Base-by-base conservation (phyloP, 164 flowering plant species). In the Chloranthus sessilifolius region DNA sequence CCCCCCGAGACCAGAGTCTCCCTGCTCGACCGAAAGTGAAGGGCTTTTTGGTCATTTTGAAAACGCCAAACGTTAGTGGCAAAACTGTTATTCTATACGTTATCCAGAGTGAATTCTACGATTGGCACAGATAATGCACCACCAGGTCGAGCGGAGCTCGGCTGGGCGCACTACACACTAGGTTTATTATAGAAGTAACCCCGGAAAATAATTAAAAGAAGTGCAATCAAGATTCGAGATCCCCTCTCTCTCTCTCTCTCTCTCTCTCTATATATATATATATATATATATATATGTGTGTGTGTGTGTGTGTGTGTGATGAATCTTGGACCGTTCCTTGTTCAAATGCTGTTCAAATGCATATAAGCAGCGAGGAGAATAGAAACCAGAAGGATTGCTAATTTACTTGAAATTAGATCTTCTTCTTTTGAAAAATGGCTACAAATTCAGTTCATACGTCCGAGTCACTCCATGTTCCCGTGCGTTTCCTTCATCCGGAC, bases 391-490 rank as follows among this genome's bases (percentile, higher is more conserved):
- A 12, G 10, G 16, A 27, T 10, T 4, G 7, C 33, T 19, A 12
- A 9, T 6, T 25, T 45, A 15, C 11, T 22, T 41, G 24, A 7
- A 7, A 21, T 41, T 52, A 38, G 12, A 25, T 29, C 23, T 5
- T 17, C 31, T 47, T 31, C 14, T 34, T 27, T 49, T 40, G 27
- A 11, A 23, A 55, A 44, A 44, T 45, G 50, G 17, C 34, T 25
- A 29, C 50, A 17, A 45, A 35, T 30, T 42, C 50, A 17, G 48
- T 34, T 23, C 23, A 25, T 11, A 24, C 23, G 14, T 4, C 31
- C 7, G 50, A 37, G 14, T 33, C 19, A 24, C 35, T 34, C 35
- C 5, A 1, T n/a, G 11, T 16, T 40, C 40, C 28, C 46, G 7
- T 19, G 1, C 10, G 4, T 27, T 8, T 47, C 36, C 7, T 30